These are phyloP conservation scores for Rhizoclosmatium sp. DNA, from an alignment of 192 early-diverging fungal genomes.

Conservation along the genomic window DNA sequence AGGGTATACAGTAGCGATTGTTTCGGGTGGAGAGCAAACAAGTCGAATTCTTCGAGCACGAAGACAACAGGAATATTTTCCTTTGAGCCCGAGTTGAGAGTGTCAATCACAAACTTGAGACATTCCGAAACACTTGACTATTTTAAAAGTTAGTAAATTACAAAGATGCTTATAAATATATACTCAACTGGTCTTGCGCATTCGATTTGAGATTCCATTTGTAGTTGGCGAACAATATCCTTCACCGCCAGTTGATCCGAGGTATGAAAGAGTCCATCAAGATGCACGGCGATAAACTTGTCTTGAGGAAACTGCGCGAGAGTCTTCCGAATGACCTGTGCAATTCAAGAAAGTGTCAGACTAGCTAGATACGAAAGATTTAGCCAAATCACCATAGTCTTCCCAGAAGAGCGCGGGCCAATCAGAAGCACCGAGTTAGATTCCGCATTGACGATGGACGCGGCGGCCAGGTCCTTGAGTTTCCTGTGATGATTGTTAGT, in stretches of 20 bases:
- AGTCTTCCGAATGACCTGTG: conserved; percentile 51
- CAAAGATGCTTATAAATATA: conserved; percentile 47
- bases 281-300: conserved; percentile 71
- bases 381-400: conserved; percentile 59
- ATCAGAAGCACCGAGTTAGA: conserved; percentile 88
- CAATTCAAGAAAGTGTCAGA: conserved; percentile 31
- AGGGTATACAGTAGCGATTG: conserved; percentile 94
- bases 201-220: conserved; percentile 59
- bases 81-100: conserved; percentile 65
- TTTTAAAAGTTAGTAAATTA: background rate
- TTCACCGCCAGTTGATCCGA: conserved; percentile 81
- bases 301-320: conserved; percentile 44
- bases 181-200: conserved; percentile 25
- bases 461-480: conserved; percentile 64
- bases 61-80: conserved; percentile 77
- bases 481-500: conserved; percentile 40
- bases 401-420: conserved; percentile 83
- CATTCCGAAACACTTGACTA: conserved; percentile 58
- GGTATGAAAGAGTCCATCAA: conserved; percentile 82
- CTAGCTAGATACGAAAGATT: conserved; percentile 36
- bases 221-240: conserved; percentile 84
- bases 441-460: conserved; percentile 73
- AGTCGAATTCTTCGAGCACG: conserved; percentile 92
- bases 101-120: conserved; percentile 67
- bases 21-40: conserved; percentile 90